Evolutionary conservation across 2,329 filamentous ascomycete genomes (phyloP), one percentile per base, ranked within the genome.

Genomic region (Cryphonectria carpinicola): DNA sequence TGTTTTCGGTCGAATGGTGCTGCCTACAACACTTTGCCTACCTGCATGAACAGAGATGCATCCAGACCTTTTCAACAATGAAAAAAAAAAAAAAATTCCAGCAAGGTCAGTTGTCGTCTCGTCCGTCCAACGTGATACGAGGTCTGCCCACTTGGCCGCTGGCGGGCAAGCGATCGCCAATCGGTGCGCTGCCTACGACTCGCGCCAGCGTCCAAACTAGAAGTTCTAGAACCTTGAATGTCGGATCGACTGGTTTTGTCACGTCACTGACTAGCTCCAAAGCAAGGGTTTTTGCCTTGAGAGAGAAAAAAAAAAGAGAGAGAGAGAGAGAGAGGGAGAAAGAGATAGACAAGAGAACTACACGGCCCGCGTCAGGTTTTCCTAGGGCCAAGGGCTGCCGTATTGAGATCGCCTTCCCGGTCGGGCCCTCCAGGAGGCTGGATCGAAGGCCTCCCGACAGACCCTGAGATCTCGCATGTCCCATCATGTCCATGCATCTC

Each of bases 81-180:
- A 46, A 13, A 14, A 41, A 8, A 19, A 14, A 17, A 8, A 19
- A 46, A 46, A 46, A 37, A 3, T 28, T 39, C 35, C 61, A 25
- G 28, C 49, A 39, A 71, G 66, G 66, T 62, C 66, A 65, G 69
- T 70, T 60, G 65, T 60, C 46, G 65, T 60, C 46, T 37, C 43
- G 43, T 66, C 37, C 37, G 65, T 28, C 37, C 66, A 46, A 69
- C 32, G 66, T 65, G 64, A 71, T 65, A 71, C 69, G 69, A 71
- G 66, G 52, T 71, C 63, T 37, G 65, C 54, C 61, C 43, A 41
- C 17, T 62, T 22, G 62, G 62, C 67, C 58, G 14, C 52, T 41
- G 54, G 35, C 19, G 54, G 54, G 17, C 28, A 58, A 37, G 64
- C 14, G 65, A 41, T 61, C 65, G 37, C 54, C 65, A 67, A 67